phyloP scores from a whole-genome alignment of 169 alveolate species.

The Plasmodium vinckei region DNA sequence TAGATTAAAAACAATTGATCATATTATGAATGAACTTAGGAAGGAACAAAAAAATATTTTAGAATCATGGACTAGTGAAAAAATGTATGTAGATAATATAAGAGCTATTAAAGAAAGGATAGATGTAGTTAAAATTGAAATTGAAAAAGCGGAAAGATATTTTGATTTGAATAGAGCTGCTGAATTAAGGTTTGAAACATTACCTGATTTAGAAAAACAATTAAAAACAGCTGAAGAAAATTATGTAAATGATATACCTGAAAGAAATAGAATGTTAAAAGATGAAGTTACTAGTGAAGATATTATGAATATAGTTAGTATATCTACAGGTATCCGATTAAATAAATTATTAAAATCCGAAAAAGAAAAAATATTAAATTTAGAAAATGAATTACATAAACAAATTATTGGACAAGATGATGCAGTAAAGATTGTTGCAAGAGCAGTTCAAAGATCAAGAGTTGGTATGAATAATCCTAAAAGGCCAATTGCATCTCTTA shows the following conservation, averaged over 20 bases:
- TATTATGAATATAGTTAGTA: constrained; percentile 86
- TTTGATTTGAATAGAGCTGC: constrained; percentile 91
- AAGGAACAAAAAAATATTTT: constrained; percentile 79
- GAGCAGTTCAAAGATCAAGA: constrained; percentile 91
- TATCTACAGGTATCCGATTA: constrained; percentile 93
- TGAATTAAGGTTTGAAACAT: constrained; percentile 89
- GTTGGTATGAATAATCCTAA: constrained; percentile 93
- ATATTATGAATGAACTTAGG: constrained; percentile 67
- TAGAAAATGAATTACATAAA: constrained; percentile 85
- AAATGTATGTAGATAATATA: constrained; percentile 85
- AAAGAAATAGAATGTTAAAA: constrained; percentile 78
- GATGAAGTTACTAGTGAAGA: constrained; percentile 92
- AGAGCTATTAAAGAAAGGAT: constrained; percentile 85
- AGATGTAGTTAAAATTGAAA: constrained; percentile 88
- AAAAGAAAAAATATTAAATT: constrained; percentile 87
- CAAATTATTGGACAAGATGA: constrained; percentile 90
- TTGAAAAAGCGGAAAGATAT: constrained; percentile 88
- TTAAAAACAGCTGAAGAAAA: constrained; percentile 79
- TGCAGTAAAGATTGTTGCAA: constrained; percentile 83
- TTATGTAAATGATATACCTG: constrained; percentile 81
- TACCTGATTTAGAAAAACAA: constrained; percentile 89
- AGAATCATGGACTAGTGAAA: constrained; percentile 86
- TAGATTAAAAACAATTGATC: constrained; percentile 77
- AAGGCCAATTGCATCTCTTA: constrained; percentile 91
- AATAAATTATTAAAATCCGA: constrained; percentile 86